Base-by-base conservation (phyloP, 2,329 filamentous ascomycete species). In the Cladophialophora bantiana region DNA sequence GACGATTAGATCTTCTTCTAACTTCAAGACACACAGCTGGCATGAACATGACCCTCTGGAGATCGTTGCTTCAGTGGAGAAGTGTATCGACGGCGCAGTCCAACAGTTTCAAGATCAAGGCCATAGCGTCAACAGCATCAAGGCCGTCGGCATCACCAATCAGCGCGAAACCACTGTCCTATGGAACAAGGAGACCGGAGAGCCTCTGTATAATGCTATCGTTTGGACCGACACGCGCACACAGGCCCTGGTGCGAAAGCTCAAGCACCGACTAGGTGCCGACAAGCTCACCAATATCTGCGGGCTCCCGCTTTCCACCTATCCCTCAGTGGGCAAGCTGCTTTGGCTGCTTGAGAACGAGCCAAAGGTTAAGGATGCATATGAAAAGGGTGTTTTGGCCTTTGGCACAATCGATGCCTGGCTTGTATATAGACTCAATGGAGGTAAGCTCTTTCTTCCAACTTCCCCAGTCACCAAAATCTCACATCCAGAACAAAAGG, bases 181-280 rank as follows among this genome's bases (percentile, higher is more conserved):
- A 32, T 96, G 93, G 93, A 92, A 97, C 77, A 86, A 84, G 73
- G 84, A 86, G 71, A 95, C 91, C 0, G 93, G 93, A 70, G 86
- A 95, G 77, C 88, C 92, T 3, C 82, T 97, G 15, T 86, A 92
- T 81, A 93, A 94, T 75, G 93, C 93, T 65, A 90, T 97, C 68
- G 93, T 93, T 53, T 97, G 93, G 93, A 90, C 93, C 35, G 93
- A 97, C 76, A 96, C 93, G 35, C 86, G 93, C 60, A 94, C 92
- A 60, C 86, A 88, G 71, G 84, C 85, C 56, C 81, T 96, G 45
- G 92, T 95, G 34, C 88, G 91, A 66, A 90, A 94, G 73, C 82
- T 96, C 54, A 93, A 93, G 79, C 78, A 80, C 15, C 85, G 85
- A 62, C 82, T 87, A 7, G 89, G 87, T 55, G 89, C 91, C 36